phyloP scores from a whole-genome alignment of 805 yeast species.

The Hyphopichia homilentoma region DNA sequence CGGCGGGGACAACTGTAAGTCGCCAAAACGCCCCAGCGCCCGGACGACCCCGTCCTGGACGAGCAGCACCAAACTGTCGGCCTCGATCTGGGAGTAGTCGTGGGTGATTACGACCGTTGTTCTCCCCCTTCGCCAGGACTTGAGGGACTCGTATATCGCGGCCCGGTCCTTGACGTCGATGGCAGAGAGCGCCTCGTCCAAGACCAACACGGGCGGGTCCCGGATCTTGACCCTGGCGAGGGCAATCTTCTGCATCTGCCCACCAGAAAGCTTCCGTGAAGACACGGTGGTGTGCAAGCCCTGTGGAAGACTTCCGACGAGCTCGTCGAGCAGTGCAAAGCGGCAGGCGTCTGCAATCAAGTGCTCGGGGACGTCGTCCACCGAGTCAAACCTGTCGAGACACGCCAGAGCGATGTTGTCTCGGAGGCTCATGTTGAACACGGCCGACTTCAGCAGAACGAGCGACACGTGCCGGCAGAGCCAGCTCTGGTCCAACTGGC shows the following conservation, averaged over 20 bases:
- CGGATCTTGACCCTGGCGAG: constrained; percentile 78
- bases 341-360: constrained; percentile 41
- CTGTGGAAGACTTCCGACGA: constrained; percentile 46
- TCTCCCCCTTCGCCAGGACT: constrained; percentile 57
- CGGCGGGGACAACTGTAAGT: constrained; percentile 1
- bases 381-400: constrained; percentile 8
- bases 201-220: constrained; percentile 68
- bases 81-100: constrained; percentile 54
- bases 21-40: constrained; percentile 12
- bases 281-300: constrained; percentile 56
- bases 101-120: constrained; percentile 86
- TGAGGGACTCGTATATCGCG: constrained; percentile 46
- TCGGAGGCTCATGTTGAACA: constrained; percentile 61
- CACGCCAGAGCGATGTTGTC: constrained; percentile 62
- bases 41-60: constrained; percentile 56
- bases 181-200: constrained; percentile 88
- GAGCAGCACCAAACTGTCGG: constrained; percentile 54
- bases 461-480: constrained; percentile 60
- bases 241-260: constrained; percentile 82
- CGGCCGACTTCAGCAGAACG: constrained; percentile 65
- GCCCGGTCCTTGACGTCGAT: constrained; percentile 55
- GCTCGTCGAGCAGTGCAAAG: constrained; percentile 49
- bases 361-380: constrained; percentile 15
- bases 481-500: constrained; percentile 45
- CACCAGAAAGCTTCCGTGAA: constrained; percentile 65